Conservation (phyloP, 495 filamentous ascomycete species). For the Aspergillus sparsus region DNA sequence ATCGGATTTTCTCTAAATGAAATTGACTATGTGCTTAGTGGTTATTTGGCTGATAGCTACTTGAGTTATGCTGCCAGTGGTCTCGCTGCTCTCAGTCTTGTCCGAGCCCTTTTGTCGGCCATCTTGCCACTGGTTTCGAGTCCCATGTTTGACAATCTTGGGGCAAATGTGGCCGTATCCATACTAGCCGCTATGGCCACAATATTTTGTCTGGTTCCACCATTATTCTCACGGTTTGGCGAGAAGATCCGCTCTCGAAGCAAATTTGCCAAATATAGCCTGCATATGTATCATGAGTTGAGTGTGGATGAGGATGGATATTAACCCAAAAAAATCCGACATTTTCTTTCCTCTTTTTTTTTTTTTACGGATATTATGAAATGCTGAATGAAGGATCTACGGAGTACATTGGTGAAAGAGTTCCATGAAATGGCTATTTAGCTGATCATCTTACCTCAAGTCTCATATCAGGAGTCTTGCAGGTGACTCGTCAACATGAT, state of each 20-base stretch:
- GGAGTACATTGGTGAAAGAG: background rate
- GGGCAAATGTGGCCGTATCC: conserved; percentile 46
- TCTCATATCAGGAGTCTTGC: conserved; percentile 10
- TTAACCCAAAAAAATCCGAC: conserved; percentile 6
- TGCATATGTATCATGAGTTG: conserved; percentile 40
- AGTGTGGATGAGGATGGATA: conserved; percentile 30
- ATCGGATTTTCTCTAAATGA: conserved; percentile 58
- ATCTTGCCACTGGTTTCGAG: conserved; percentile 49
- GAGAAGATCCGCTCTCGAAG: conserved; percentile 46
- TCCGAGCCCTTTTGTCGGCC: conserved; percentile 49
- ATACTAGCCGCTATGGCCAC: conserved; percentile 50
- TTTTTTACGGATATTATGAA: background rate
- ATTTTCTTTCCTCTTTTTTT: background rate
- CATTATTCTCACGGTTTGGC: conserved; percentile 49
- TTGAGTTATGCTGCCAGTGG: conserved; percentile 55
- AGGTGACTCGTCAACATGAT: conserved; percentile 19
- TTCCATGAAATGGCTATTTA: background rate
- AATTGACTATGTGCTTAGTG: conserved; percentile 51
- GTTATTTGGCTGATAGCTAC: conserved; percentile 58
- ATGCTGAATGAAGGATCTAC: background rate
- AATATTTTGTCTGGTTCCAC: conserved; percentile 46
- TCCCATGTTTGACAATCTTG: conserved; percentile 46
- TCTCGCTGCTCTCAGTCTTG: conserved; percentile 50
- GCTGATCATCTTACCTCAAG: background rate
- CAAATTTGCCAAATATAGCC: conserved; percentile 51